phyloP scores from a whole-genome alignment of 306 rosid genomes.

The Vigna hirtella region DNA sequence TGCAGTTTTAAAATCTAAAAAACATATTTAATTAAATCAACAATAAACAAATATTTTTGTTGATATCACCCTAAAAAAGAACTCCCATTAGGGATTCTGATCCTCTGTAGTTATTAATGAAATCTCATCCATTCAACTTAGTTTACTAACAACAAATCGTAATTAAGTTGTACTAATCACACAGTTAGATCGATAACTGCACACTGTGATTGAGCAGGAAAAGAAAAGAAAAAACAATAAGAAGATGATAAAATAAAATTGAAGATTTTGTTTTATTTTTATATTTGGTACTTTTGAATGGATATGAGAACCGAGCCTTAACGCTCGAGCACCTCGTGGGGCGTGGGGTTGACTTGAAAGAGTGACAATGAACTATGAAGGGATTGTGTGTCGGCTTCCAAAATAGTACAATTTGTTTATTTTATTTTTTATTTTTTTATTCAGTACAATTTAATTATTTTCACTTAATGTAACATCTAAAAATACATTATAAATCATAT shows the following conservation, averaged over 20 bases:
- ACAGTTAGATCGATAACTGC: background rate
- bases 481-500: too few relatives aligned
- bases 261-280: background rate
- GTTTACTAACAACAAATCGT: background rate
- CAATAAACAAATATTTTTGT: too few relatives aligned
- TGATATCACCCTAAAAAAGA: too few relatives aligned
- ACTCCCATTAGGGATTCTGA: too few relatives aligned
- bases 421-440: too few relatives aligned
- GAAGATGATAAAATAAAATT: background rate
- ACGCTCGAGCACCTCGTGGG: background rate
- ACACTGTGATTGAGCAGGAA: background rate
- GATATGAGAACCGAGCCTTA: background rate
- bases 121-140: background rate
- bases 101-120: background rate
- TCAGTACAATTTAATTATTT: too few relatives aligned
- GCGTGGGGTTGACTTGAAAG: background rate
- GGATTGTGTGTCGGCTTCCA: background rate
- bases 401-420: too few relatives aligned
- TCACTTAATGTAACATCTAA: too few relatives aligned
- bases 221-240: background rate
- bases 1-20: too few relatives aligned
- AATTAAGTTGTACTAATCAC: background rate
- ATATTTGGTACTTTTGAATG: background rate
- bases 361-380: background rate
- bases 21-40: too few relatives aligned